Conservation (phyloP, 768 basidiomycete genomes). For the Pleurotus djamor region DNA sequence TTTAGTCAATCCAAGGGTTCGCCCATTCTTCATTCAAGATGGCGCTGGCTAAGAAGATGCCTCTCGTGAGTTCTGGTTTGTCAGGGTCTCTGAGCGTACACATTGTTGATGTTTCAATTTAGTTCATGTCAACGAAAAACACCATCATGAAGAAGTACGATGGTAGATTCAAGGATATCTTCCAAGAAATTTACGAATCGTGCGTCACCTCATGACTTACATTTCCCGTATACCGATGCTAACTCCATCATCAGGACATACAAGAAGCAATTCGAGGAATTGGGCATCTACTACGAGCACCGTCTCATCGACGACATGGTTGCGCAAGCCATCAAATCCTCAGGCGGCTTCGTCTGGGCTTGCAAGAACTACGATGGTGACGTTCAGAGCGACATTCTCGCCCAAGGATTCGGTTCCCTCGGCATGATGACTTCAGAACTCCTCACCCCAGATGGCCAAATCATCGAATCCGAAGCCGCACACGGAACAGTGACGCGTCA, state of each 20-base stretch:
- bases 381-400: conserved; percentile 90
- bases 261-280: conserved; percentile 64
- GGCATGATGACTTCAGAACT: conserved; percentile 99
- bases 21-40: conserved; percentile 99
- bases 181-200: conserved; percentile 92
- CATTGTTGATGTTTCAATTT: not conserved
- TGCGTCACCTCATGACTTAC: too few species aligned
- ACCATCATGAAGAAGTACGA: conserved; percentile 98
- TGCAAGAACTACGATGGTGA: conserved; percentile 84
- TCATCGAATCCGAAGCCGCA: conserved; percentile 95
- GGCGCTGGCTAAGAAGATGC: conserved; percentile 79
- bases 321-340: conserved; percentile 95
- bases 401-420: conserved; percentile 94
- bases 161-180: conserved; percentile 98
- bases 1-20: conserved; percentile 87
- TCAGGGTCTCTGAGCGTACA: not conserved
- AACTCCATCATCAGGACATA: conserved; percentile 45
- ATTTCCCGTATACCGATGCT: not conserved
- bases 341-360: conserved; percentile 87
- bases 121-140: conserved; percentile 99
- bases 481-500: conserved; percentile 95
- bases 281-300: conserved; percentile 90
- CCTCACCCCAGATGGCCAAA: conserved; percentile 90
- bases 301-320: conserved; percentile 99
- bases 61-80: conserved; percentile 43